Evolutionary conservation across 331 rosid species (phyloP).

Genomic region (Prunus yedoensis): DNA sequence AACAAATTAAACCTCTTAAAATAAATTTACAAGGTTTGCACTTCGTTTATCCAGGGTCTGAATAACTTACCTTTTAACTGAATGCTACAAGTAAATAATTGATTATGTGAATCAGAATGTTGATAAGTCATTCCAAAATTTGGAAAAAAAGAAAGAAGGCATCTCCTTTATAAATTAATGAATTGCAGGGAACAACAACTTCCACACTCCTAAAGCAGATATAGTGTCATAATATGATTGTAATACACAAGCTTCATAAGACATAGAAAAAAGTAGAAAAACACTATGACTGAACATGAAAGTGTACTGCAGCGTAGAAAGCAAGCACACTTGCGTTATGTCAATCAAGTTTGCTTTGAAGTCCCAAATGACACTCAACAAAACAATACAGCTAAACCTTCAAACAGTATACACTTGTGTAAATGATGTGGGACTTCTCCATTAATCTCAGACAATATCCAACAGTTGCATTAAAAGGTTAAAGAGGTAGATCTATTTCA

Average conservation of each 20-base stretch:
- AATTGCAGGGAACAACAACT: neutral
- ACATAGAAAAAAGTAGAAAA: neutral
- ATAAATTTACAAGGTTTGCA: neutral
- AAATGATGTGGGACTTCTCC: neutral
- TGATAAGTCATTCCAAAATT: too few species aligned
- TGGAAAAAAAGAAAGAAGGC: too few species aligned
- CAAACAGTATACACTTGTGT: neutral
- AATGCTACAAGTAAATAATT: neutral
- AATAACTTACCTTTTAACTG: too few species aligned
- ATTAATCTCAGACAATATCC: neutral
- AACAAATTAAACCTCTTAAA: conserved; percentile 3
- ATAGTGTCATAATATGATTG: neutral
- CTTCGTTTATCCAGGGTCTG: neutral
- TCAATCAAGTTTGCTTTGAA: neutral
- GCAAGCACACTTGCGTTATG: neutral
- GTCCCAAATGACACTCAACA: neutral
- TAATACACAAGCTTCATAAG: neutral
- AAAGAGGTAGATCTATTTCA: too few species aligned
- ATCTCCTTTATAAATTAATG: neutral
- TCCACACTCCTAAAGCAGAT: neutral
- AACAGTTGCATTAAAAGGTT: too few species aligned
- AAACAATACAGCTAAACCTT: conserved; percentile 4
- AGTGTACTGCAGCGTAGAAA: neutral
- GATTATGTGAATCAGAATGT: neutral
- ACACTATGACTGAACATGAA: neutral